phyloP scores from a whole-genome alignment of 2,329 filamentous ascomycete genomes.

The Fusarium sp. region DNA sequence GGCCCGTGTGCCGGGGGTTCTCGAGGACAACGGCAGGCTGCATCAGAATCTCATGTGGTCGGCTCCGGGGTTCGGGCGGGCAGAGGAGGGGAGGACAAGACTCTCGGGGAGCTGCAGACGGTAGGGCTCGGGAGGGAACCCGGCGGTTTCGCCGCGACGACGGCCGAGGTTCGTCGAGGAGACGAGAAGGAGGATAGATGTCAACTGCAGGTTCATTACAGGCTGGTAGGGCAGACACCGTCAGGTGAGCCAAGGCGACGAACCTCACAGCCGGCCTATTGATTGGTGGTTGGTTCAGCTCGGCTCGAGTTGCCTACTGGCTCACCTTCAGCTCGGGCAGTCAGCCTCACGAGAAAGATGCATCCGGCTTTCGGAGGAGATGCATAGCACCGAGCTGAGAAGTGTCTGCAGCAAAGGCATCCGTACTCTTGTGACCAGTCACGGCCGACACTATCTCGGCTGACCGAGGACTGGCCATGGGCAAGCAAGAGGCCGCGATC shows the following conservation, averaged over 20 bases:
- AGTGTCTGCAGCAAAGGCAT: too few relatives aligned
- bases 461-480: neutral
- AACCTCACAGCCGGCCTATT: too few relatives aligned
- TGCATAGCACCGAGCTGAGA: neutral
- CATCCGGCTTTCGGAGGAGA: neutral
- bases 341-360: neutral
- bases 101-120: conserved; percentile 27
- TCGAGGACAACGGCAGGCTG: conserved; percentile 21
- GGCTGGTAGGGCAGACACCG: too few relatives aligned
- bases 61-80: neutral
- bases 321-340: neutral
- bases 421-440: neutral
- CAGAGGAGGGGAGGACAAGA: neutral
- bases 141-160: neutral
- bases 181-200: too few relatives aligned
- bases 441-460: neutral
- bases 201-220: too few relatives aligned
- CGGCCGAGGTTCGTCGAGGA: too few relatives aligned
- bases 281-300: neutral
- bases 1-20: neutral
- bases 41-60: conserved; percentile 6
- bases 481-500: conserved; percentile 1
- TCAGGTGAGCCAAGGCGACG: too few relatives aligned
- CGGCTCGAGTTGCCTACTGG: neutral
- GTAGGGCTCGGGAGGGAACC: conserved; percentile 11